Evolutionary conservation across 2,329 filamentous ascomycete genomes (phyloP).

Genomic region (Venturia oleaginea): DNA sequence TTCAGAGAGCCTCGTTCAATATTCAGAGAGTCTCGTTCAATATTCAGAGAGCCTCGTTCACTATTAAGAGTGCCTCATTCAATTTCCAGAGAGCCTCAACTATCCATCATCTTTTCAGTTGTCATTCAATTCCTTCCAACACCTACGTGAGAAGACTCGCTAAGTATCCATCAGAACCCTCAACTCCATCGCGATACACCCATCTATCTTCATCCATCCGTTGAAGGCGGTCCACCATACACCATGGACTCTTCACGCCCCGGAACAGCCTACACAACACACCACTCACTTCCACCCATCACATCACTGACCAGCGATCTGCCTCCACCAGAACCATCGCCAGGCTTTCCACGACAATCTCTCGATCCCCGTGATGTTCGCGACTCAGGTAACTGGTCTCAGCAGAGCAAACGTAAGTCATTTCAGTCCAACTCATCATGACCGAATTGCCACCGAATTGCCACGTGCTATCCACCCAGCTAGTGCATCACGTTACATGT

Average conservation of each 20-base stretch:
- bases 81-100: too few relatives aligned
- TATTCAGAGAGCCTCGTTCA: too few relatives aligned
- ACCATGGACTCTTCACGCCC: conserved; percentile 8
- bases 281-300: conserved; percentile 15
- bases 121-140: background rate
- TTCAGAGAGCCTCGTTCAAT: background rate
- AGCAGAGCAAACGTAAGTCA: conserved; percentile 46
- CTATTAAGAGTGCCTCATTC: too few relatives aligned
- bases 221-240: background rate
- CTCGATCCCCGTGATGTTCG: conserved; percentile 28
- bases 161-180: background rate
- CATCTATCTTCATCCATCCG: background rate
- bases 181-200: background rate
- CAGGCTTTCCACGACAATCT: conserved; percentile 2
- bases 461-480: background rate
- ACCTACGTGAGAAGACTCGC: background rate
- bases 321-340: conserved; percentile 12
- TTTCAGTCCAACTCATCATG: background rate
- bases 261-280: conserved; percentile 3
- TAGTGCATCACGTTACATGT: background rate
- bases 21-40: background rate
- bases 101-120: background rate
- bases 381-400: conserved; percentile 52
- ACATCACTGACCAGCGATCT: conserved; percentile 13
- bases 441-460: background rate